These are phyloP conservation scores for Kuraishia piskuri DNA, from an alignment of 805 yeast genomes.

Conservation along the genomic window DNA sequence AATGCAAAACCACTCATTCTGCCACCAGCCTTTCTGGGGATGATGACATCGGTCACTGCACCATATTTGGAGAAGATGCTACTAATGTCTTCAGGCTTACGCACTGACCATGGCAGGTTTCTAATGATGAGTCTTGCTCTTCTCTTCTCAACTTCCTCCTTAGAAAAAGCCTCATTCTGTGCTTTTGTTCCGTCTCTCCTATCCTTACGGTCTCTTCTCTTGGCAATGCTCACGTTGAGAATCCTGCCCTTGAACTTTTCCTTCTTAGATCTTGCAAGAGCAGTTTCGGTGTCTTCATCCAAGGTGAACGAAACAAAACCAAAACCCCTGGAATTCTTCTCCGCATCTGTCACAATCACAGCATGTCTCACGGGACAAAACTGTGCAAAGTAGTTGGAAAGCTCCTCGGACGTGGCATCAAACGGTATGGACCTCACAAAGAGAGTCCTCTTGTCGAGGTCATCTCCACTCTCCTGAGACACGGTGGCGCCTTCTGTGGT, in stretches of 20 bases:
- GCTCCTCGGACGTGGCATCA: conserved; percentile 72
- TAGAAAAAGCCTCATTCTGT: conserved; percentile 10
- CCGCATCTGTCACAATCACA: conserved; percentile 73
- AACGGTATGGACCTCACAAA: conserved; percentile 83
- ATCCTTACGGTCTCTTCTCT: conserved; percentile 75
- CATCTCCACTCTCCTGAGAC: conserved; percentile 12
- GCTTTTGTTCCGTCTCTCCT: conserved; percentile 14
- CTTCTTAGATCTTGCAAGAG: conserved; percentile 60
- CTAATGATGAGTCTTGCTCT: conserved; percentile 82
- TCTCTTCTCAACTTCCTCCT: conserved; percentile 54
- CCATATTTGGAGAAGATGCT: conserved; percentile 72
- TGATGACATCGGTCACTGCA: conserved; percentile 77
- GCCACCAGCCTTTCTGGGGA: conserved; percentile 84
- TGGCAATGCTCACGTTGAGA: conserved; percentile 79
- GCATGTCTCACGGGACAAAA: conserved; percentile 95
- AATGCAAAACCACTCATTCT: conserved; percentile 93
- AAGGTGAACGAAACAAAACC: conserved; percentile 88
- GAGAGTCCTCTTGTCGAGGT: conserved; percentile 52
- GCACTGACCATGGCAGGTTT: conserved; percentile 93
- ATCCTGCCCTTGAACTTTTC: conserved; percentile 56
- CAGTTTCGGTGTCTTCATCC: conserved; percentile 77
- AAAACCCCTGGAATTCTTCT: conserved; percentile 80
- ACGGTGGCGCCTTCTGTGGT: neutral
- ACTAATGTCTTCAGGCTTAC: conserved; percentile 64
- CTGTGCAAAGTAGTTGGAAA: conserved; percentile 80